A percentile compares a stretch with the other conserved stretches of the same genome.
phyloP scores from a whole-genome alignment of 169 alveolate species.

The Cryptosporidium tyzzeri region DNA sequence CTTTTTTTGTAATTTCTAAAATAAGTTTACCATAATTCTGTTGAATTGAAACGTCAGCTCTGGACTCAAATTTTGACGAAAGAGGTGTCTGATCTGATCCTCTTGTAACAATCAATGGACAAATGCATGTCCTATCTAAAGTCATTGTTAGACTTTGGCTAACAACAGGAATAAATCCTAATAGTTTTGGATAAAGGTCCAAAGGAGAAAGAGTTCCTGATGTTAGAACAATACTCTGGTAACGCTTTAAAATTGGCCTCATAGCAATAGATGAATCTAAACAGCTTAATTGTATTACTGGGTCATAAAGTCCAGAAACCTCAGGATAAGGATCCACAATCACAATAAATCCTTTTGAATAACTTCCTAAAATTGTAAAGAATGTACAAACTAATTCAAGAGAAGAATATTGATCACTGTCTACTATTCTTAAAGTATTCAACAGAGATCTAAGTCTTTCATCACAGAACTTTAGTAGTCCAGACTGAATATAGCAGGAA shows the following conservation, averaged over 20 bases:
- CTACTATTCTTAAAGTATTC: constrained; percentile 83
- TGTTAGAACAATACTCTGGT: constrained; percentile 93
- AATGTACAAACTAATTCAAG: constrained; percentile 91
- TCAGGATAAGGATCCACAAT: constrained; percentile 97
- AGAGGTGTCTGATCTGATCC: constrained; percentile 92
- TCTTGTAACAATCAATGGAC: constrained; percentile 95
- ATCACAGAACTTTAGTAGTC: constrained; percentile 85
- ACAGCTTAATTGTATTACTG: constrained; percentile 94
- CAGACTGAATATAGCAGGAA: constrained; percentile 84
- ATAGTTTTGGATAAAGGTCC: constrained; percentile 93
- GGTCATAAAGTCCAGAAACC: constrained; percentile 92
- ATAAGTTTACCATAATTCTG: constrained; percentile 93
- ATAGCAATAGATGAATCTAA: constrained; percentile 97
- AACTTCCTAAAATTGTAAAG: constrained; percentile 93
- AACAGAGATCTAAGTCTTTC: constrained; percentile 83
- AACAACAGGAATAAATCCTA: constrained; percentile 93
- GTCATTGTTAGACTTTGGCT: constrained; percentile 94
- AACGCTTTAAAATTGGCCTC: constrained; percentile 91
- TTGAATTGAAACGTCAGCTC: constrained; percentile 91
- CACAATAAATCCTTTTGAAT: constrained; percentile 94
- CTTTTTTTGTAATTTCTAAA: constrained; percentile 89
- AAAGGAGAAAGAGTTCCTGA: constrained; percentile 98
- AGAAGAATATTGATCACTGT: constrained; percentile 80
- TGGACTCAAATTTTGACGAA: constrained; percentile 91
- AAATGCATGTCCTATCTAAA: constrained; percentile 93